Conservation (phyloP, 345 rosid genomes). For the Aurinia saxatilis region DNA sequence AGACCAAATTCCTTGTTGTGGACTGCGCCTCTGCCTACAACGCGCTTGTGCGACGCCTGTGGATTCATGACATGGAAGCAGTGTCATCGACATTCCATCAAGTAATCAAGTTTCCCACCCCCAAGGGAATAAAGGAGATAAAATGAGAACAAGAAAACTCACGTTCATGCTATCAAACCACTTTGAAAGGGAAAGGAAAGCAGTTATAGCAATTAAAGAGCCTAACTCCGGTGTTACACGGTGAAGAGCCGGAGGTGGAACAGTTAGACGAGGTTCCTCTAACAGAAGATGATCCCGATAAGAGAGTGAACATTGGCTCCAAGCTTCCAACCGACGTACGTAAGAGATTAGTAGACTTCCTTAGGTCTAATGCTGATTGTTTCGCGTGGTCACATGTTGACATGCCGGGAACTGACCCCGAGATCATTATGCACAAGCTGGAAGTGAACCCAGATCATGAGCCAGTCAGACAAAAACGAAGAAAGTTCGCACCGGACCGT, state of each 20-base stretch:
- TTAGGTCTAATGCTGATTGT: background rate
- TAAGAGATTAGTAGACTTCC: background rate
- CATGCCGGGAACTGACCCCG: background rate
- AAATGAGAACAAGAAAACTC: background rate
- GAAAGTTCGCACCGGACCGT: background rate
- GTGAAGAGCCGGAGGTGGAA: background rate
- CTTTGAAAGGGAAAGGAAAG: background rate
- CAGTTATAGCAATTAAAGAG: background rate
- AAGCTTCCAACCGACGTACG: background rate
- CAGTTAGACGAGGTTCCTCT: background rate
- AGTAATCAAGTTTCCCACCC: too few relatives aligned
- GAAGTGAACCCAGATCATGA: background rate
- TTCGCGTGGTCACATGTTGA: background rate
- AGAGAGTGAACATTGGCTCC: background rate
- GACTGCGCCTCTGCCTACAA: too few relatives aligned
- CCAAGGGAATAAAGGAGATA: background rate
- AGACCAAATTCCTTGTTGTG: too few relatives aligned
- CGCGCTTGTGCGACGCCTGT: too few relatives aligned
- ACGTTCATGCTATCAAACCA: background rate
- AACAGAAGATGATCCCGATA: background rate
- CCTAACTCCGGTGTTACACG: accelerated
- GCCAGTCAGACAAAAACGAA: background rate
- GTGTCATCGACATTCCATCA: too few relatives aligned
- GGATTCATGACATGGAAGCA: too few relatives aligned
- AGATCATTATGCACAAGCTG: background rate